Base-by-base conservation (phyloP, 2,329 filamentous ascomycete genomes). In the Sclerotinia glacialis region DNA sequence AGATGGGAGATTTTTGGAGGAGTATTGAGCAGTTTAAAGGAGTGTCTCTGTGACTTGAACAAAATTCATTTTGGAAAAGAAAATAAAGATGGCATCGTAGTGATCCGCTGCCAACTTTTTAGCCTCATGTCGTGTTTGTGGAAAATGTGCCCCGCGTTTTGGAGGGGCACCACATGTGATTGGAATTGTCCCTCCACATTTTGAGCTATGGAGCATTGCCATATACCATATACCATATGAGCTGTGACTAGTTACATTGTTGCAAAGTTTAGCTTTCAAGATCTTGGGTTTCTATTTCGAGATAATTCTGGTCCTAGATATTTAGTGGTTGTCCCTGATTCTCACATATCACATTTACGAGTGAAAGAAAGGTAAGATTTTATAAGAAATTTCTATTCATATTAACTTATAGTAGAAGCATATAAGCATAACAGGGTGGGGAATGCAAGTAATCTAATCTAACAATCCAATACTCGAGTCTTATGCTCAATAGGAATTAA, bases 101-200 rank as follows among this genome's bases (percentile, higher is more conserved):
- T 34, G 50, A 59, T 28, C 5, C 28, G 42, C 47, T 62, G 46
- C 59, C 59, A 62, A 62, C 59, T 62, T 62, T 50, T 62, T 52
- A 5, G 28, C 18, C 50, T 34, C 3, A 26, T 23, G n/a, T 37
- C 37, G 58, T 49, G 18, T 44, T 44, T 2, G 11, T 49, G 28
- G 46, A 26, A 50, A 52, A 53, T 37, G 23, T 53, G 34, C 60
- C 60, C 47, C 60, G 47, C 60, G 47, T 18, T 63, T 60, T 49
- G 44, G 56, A 60, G 56, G 56, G 56, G 56, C 28, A 60, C 5
- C 2, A 21, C 55, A 59, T 59, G 40, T 59, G 55, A 59, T 58
- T 31, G 23, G 40, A 31, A 44, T 58, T 28, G 54, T 12, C 9
- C 9, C 23, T 44, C 26, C 7, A 44, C 16, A 42, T 58, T 28